Evolutionary conservation across 1,139 yeast genomes (phyloP).

Genomic region (Debaryomyces psychrophilus): DNA sequence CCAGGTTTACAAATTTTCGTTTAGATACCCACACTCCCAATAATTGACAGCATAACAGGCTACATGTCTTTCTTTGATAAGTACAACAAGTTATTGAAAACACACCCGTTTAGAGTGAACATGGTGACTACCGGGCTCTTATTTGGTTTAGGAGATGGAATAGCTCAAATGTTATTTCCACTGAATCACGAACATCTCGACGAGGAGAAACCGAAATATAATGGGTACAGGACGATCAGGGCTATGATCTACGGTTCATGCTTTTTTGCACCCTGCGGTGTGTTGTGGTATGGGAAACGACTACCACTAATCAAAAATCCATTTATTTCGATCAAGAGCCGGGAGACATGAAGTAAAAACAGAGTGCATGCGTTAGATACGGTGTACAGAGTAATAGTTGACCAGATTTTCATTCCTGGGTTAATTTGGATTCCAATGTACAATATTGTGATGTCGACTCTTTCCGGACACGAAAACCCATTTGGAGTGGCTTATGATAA

Average conservation of each 20-base stretch:
- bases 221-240: slow-evolving; percentile 57
- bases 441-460: slow-evolving; percentile 42
- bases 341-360: slow-evolving; percentile 19
- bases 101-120: slow-evolving; percentile 57
- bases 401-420: slow-evolving; percentile 39
- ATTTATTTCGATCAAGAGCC: slow-evolving; percentile 23
- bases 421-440: slow-evolving; percentile 51
- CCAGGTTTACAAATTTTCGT: background rate
- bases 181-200: slow-evolving; percentile 22
- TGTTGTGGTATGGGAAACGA: slow-evolving; percentile 63
- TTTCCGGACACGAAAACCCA: slow-evolving; percentile 44
- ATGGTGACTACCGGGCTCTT: slow-evolving; percentile 59
- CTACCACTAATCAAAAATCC: slow-evolving; percentile 55
- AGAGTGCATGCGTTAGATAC: slow-evolving; percentile 35
- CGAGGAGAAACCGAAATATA: slow-evolving; percentile 25
- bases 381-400: slow-evolving; percentile 39
- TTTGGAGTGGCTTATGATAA: slow-evolving; percentile 36
- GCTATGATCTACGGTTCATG: slow-evolving; percentile 74
- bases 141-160: slow-evolving; percentile 73
- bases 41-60: background rate
- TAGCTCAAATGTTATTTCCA: slow-evolving; percentile 68
- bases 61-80: slow-evolving; percentile 26
- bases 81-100: slow-evolving; percentile 45
- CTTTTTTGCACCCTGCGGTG: slow-evolving; percentile 79
- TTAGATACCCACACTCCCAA: background rate